phyloP scores from a whole-genome alignment of 148 eudicot genomes.

The Cornus florida region DNA sequence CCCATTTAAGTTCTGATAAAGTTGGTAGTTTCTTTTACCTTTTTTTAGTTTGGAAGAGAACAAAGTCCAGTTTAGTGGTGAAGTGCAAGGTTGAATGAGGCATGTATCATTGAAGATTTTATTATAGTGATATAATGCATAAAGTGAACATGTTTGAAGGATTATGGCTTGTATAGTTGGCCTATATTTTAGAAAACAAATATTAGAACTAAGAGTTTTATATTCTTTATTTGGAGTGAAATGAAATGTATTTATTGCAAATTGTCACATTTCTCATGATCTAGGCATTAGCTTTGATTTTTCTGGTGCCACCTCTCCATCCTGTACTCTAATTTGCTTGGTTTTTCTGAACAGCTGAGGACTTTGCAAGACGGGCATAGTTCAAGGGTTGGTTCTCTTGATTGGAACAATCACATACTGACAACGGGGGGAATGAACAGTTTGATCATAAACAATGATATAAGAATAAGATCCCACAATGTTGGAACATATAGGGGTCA shows the following conservation, averaged over 20 bases:
- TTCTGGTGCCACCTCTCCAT: too few relatives aligned
- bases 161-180: background rate
- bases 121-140: too few relatives aligned
- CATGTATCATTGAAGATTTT: background rate
- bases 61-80: background rate
- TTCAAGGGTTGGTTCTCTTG: constrained; percentile 42
- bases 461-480: constrained; percentile 30
- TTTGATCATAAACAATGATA: constrained; percentile 40
- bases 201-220: too few relatives aligned
- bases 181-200: background rate
- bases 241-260: background rate
- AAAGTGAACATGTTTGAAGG: too few relatives aligned
- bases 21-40: background rate
- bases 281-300: too few relatives aligned
- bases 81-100: background rate
- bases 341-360: constrained; percentile 25
- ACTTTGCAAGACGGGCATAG: constrained; percentile 35
- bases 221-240: background rate
- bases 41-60: background rate
- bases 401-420: constrained; percentile 46
- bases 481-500: constrained; percentile 39
- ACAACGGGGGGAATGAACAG: constrained; percentile 47
- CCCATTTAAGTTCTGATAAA: background rate
- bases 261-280: background rate
- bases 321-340: background rate